Base-by-base conservation (phyloP, 768 basidiomycete species). In the Daedalea quercina region DNA sequence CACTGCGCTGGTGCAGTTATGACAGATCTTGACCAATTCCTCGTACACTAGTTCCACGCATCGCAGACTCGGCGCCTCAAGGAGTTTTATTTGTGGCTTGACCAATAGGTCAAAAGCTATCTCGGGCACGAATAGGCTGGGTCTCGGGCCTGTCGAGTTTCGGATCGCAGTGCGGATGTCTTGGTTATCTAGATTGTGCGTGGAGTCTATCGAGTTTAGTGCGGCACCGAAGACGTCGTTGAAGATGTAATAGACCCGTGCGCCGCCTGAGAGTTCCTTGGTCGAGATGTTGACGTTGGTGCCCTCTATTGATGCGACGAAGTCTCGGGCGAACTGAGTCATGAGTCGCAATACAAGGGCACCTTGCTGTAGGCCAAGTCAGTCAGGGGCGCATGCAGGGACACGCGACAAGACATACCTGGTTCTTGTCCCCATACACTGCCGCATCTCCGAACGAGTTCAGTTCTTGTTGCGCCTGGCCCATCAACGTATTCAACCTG, bases 11-110 rank as follows among this genome's bases (percentile, higher is more conserved):
- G 95, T 96, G 70, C 95, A 97, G 64, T 95, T 98, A 67, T 99
- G 96, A 69, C 96, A 98, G 44, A 99, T 94, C 76, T 98, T 98
- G 58, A 99, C 97, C 50, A 99, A 74, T 69, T 99, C 96, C 68
- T 99, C 96, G 66, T 99, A 99, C 8, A 99, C 96, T 61, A 99
- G 72, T 68, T 98, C 96, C 19, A 98, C 96, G 60, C 96, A 99
- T 41, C 96, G 79, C 70, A 96, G 69, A 70, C 91, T 92, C 13
- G 96, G 96, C 11, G 91, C 82, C 69, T 98, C 95, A 47, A 99
- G 72, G 22, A 98, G 75, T 72, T 96, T 94, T 67, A 99, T 97
- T 69, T 99, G 96, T 0, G 96, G 96, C 67, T 98, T 98, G 57
- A 99, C 93, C 50, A 99, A 75, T 42, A 99, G 69, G 64, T 98